Percentiles rank a stretch among this genome's conserved stretches.
phyloP scores from a whole-genome alignment of 192 early-diverging fungal species.

The Linnemannia elongata region DNA sequence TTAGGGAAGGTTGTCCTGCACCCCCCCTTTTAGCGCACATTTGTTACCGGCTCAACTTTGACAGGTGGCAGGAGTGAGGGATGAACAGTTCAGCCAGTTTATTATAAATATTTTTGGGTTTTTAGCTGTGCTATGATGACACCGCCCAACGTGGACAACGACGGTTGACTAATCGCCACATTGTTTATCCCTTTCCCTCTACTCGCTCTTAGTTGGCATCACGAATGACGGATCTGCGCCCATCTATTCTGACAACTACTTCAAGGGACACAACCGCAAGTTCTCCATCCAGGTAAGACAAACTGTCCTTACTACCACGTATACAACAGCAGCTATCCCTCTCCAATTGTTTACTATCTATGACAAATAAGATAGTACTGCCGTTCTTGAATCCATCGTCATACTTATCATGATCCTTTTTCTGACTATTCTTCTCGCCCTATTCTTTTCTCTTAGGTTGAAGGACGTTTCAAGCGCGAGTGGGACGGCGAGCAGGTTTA shows the following conservation, averaged over 20 bases:
- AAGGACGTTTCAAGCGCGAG: conserved; percentile 52
- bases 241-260: conserved; percentile 45
- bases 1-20: too few relatives aligned
- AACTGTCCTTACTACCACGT: neutral
- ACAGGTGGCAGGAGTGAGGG: neutral
- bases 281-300: conserved; percentile 54
- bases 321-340: neutral
- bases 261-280: conserved; percentile 53
- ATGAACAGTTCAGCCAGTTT: neutral
- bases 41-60: too few relatives aligned
- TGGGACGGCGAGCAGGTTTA: conserved; percentile 49
- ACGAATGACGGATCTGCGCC: conserved; percentile 53
- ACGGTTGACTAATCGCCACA: neutral
- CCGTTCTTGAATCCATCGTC: neutral
- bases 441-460: conserved; percentile 14
- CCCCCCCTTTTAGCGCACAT: neutral
- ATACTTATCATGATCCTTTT: neutral
- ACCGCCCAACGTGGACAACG: neutral
- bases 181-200: neutral
- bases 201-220: conserved; percentile 24
- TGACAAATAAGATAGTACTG: neutral
- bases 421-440: neutral
- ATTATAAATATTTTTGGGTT: neutral
- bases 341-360: neutral
- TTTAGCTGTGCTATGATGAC: neutral